Base-by-base conservation (phyloP, 257 asterid species). In the Salvia miltiorrhiza region DNA sequence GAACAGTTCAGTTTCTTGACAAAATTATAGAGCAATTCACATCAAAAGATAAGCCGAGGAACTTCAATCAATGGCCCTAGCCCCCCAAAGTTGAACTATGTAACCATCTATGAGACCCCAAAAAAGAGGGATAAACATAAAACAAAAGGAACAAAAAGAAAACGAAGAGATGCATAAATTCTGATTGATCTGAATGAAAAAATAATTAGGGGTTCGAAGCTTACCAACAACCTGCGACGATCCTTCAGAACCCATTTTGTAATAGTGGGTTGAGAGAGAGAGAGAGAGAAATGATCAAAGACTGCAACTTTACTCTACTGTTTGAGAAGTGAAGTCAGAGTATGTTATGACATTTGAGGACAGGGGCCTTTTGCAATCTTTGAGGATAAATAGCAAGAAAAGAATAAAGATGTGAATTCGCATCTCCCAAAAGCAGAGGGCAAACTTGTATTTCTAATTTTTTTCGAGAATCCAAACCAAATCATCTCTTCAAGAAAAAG, bases 171-270 rank as follows among this genome's bases (percentile, higher is more conserved):
- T 14, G 12, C 39, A 28, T 12, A 7, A 66, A 71, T 23, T 40
- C 8, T 14, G 33, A 41, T 43, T 60, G 64, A 44, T 61, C 70
- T 1, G 58, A 40, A 30, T 2, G 43, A 21, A 43, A 16, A 63
- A 2, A 1, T 9, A 2, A 4, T 44, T 65, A 43, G 66, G 17
- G 16, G 24, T 70, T 41, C 14, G 69, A 75, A 79, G 77, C 80
- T 84, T 74, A 90, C 96, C 95, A 16, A 87, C 89, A 73, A 90
- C 89, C 35, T 60, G 73, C 3, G 95, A 84, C 28, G 95, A 76
- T 70, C 82, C 90, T 75, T 87, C 93, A 6, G 95, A 78, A 50
- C 79, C 87, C 90, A 85, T 85, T 81, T 10, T 30, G 35, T 30
- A 30, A 30, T 30, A 14, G 19, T 40, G 69, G 54, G 60, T 21